Conservation (phyloP, 2,329 filamentous ascomycete species). For the Claviceps digitariae region DNA sequence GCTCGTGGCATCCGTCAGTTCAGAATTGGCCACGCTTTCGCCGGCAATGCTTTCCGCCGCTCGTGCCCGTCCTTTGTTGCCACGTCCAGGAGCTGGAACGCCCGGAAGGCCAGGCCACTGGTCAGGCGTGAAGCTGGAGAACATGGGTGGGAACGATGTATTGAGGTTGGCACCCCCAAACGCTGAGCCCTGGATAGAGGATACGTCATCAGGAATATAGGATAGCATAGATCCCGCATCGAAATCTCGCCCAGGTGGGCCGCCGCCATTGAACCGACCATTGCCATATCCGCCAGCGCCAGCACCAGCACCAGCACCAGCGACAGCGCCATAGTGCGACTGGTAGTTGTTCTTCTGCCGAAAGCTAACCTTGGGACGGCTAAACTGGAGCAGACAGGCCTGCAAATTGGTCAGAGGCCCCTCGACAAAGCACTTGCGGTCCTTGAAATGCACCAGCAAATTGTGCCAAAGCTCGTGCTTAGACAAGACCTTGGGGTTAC, state of each 20-base stretch:
- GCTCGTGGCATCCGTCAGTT: constrained; percentile 71
- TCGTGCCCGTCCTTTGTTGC: constrained; percentile 52
- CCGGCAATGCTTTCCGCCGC: constrained; percentile 71
- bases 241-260: constrained; percentile 36
- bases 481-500: constrained; percentile 92
- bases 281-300: constrained; percentile 26
- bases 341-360: constrained; percentile 69
- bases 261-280: constrained; percentile 26
- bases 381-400: constrained; percentile 87
- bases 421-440: constrained; percentile 89
- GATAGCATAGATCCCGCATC: constrained; percentile 85
- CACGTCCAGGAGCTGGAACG: constrained; percentile 45
- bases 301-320: constrained; percentile 13
- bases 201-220: constrained; percentile 94
- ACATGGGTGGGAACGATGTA: constrained; percentile 79
- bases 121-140: constrained; percentile 79
- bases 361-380: constrained; percentile 82
- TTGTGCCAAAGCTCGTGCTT: constrained; percentile 99
- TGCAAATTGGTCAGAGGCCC: constrained; percentile 93
- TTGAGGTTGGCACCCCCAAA: constrained; percentile 69
- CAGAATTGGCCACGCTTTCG: constrained; percentile 83
- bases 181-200: constrained; percentile 84
- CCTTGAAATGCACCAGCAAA: constrained; percentile 90
- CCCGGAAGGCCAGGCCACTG: constrained; percentile 75
- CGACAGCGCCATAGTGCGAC: constrained; percentile 49